Evolutionary conservation across 495 filamentous ascomycete genomes (phyloP).

Genomic region (Trichoderma erinaceum): DNA sequence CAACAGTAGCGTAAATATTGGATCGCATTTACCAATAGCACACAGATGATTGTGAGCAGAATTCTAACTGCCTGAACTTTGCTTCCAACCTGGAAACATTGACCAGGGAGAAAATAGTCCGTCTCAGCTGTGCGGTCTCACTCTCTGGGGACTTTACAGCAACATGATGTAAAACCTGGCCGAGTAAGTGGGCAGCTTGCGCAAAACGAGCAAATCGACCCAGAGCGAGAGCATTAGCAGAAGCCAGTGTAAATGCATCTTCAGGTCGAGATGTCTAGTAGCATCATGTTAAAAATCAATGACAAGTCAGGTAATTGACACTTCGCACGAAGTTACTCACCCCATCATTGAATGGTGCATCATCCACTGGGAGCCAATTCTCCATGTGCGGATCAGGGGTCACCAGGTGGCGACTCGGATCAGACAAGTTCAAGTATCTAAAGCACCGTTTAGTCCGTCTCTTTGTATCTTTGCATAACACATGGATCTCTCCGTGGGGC

Average conservation of each 20-base stretch:
- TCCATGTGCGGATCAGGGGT: conserved; percentile 35
- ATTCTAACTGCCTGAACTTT: neutral
- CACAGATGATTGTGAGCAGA: conserved; percentile 4
- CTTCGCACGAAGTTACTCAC: neutral
- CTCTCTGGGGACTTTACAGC: neutral
- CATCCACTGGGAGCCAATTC: conserved; percentile 38
- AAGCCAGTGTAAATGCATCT: neutral
- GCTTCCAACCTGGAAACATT: neutral
- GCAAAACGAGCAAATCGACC: conserved; percentile 5
- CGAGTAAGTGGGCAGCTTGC: neutral
- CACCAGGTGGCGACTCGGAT: neutral
- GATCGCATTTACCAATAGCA: neutral
- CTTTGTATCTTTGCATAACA: neutral
- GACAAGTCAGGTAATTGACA: neutral
- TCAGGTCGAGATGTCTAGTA: neutral
- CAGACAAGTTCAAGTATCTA: neutral
- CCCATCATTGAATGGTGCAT: conserved; percentile 27
- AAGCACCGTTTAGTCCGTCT: conserved; percentile 22
- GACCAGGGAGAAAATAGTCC: neutral
- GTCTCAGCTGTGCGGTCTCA: conserved; percentile 5
- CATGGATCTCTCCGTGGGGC: neutral
- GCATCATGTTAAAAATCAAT: neutral
- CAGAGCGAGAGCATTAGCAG: neutral
- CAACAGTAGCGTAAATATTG: neutral
- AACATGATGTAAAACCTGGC: neutral